These are phyloP conservation scores for Penicillium sp. DNA, from an alignment of 2,329 filamentous ascomycete genomes.

Conservation along the genomic window DNA sequence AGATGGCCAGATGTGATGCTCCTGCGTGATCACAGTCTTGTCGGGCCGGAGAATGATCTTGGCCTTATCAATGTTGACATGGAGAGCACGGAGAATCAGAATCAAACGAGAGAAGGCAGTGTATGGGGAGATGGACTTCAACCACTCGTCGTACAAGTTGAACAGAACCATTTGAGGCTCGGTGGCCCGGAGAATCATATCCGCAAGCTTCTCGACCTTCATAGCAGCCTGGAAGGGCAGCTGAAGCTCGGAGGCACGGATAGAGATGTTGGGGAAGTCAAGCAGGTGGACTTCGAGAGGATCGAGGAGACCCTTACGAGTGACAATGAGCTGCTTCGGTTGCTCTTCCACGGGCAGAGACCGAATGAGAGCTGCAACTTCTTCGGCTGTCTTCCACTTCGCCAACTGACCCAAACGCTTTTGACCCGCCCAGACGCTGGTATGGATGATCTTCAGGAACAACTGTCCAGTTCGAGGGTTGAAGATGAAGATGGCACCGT, in stretches of 20 bases:
- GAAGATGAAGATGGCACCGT: conserved; percentile 99
- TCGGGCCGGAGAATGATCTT: conserved; percentile 92
- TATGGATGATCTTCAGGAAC: conserved; percentile 99
- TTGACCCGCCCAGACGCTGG: conserved; percentile 97
- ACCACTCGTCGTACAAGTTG: conserved; percentile 97
- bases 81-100: conserved; percentile 85
- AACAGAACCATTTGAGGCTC: conserved; percentile 99
- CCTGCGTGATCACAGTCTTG: conserved; percentile 96
- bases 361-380: conserved; percentile 94
- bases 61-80: conserved; percentile 98
- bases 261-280: conserved; percentile 98
- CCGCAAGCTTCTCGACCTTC: conserved; percentile 98
- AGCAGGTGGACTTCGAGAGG: conserved; percentile 94
- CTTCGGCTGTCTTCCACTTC: conserved; percentile 99
- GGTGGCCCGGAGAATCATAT: conserved; percentile 96
- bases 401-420: conserved; percentile 97
- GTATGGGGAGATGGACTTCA: conserved; percentile 97
- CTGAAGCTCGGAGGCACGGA: conserved; percentile 92
- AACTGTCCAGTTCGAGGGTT: conserved; percentile 97
- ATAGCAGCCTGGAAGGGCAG: conserved; percentile 98
- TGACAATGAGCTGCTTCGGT: conserved; percentile 97
- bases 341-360: conserved; percentile 96
- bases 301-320: conserved; percentile 92
- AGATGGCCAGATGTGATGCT: conserved; percentile 97
- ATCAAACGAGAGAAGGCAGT: conserved; percentile 95